These are phyloP conservation scores for Dorcoceras hygrometricum DNA, from an alignment of 257 asterid species.

Conservation along the genomic window DNA sequence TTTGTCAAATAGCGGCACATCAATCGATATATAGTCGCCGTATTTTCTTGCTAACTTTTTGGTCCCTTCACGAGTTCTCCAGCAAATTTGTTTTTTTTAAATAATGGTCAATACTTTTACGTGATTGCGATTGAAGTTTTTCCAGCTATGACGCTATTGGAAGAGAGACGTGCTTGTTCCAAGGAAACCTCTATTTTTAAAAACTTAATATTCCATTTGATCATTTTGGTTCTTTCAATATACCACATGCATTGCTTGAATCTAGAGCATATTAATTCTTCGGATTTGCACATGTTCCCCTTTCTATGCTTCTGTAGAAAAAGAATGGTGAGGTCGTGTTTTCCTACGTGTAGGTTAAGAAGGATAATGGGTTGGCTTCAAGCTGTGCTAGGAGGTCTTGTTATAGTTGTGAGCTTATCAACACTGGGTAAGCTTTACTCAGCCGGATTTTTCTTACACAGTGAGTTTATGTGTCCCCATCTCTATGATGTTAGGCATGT, in stretches of 20 bases:
- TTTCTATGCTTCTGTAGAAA: neutral
- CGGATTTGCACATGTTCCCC: neutral
- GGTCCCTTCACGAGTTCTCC: neutral
- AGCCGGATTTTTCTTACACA: neutral
- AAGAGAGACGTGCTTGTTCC: no score
- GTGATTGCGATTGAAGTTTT: neutral
- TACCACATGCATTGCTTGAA: neutral
- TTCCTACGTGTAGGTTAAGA: neutral
- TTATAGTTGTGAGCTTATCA: neutral
- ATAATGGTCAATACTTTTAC: neutral
- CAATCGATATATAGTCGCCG: neutral
- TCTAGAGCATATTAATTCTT: neutral
- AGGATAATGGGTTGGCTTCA: neutral
- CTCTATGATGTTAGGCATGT: neutral
- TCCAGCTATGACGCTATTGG: neutral
- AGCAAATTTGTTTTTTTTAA: neutral
- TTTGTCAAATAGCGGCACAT: neutral
- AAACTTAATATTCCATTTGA: no score
- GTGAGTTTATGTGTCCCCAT: neutral
- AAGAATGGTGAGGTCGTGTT: neutral
- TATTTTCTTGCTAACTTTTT: neutral
- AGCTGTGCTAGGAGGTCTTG: neutral
- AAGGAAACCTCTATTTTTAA: neutral
- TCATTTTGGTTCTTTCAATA: neutral
- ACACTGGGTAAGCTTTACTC: neutral